phyloP scores from a whole-genome alignment of 768 basidiomycete species.

The Mycena rosella region DNA sequence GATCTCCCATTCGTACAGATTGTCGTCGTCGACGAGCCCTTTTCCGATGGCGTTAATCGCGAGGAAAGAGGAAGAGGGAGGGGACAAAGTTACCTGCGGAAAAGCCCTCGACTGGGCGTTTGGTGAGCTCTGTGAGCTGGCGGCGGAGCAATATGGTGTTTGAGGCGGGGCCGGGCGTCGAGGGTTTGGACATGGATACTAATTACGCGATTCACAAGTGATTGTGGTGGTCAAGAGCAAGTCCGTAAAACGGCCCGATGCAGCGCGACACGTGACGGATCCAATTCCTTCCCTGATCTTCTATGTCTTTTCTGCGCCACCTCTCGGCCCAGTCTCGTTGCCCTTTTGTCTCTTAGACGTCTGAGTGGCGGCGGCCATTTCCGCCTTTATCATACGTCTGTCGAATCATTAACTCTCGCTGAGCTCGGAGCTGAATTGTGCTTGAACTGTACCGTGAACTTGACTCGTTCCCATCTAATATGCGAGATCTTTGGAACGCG shows the following conservation, averaged over 20 bases:
- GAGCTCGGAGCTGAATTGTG: no score
- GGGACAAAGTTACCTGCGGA: constrained; percentile 82
- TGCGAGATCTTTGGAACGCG: no score
- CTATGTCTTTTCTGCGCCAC: no score
- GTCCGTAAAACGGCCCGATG: constrained; percentile 10
- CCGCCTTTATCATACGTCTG: no score
- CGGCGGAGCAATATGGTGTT: constrained; percentile 80
- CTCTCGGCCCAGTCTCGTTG: no score
- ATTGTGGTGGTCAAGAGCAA: constrained; percentile 24
- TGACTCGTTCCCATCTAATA: no score
- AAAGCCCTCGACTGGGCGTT: constrained; percentile 96
- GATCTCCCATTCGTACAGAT: constrained; percentile 97
- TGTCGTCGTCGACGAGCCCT: constrained; percentile 95
- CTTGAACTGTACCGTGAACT: no score
- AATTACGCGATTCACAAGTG: constrained; percentile 2
- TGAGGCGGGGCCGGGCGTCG: constrained; percentile 52
- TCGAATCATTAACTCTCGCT: no score
- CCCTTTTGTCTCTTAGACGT: no score
- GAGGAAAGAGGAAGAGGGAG: constrained; percentile 41
- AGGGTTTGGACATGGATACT: constrained; percentile 59
- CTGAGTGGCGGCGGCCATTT: no score
- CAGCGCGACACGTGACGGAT: neutral
- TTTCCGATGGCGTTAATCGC: constrained; percentile 46
- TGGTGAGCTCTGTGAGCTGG: constrained; percentile 88
- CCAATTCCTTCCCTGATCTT: neutral